Evolutionary conservation across 306 rosid species (phyloP), one percentile per base, ranked within the genome.

Genomic region (Fragaria iinumae): DNA sequence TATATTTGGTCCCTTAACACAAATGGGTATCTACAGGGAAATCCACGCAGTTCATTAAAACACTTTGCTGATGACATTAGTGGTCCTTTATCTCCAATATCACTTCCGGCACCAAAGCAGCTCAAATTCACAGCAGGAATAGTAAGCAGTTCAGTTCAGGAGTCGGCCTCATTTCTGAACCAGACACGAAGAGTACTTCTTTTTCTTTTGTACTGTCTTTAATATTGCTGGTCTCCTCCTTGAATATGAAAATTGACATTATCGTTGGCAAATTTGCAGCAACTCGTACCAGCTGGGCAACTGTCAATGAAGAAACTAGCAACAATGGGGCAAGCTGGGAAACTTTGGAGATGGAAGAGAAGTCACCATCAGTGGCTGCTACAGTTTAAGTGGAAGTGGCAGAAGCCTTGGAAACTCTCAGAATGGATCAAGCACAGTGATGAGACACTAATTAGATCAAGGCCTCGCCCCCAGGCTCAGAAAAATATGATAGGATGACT

Each of bases 351-450:
- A 86, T 89, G 97, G 97, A 91, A 86, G 86, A 91, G 95, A 85
- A 91, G 97, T 79, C 97, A 91, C 84, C 97, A 91, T 81, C 97
- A 91, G 89, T 91, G 97, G 97, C 81, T 91, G 82, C 76, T 91
- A 84, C 95, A 91, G 83, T 91, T 91, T 84, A 91, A 89, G 79
- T 91, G 97, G 97, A 91, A 90, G 79, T 91, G 97, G 97, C 97
- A 91, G 78, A 91, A 91, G 80, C 97, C 97, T 11, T 91, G 97
- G 97, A 91, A 83, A 83, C 97, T 91, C 86, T 91, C 97, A 41
- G 97, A 91, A 78, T 91, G 91, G 97, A 91, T 91, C 79, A 91
- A 91, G 85, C 97, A 91, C 79, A 88, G 86, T 65, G 97, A 91
- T 70, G 95, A 91, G 85, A 91, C 97, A 66, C 88, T 91, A 80